Conservation (phyloP, 164 flowering plant genomes). For the Aristolochia californica region DNA sequence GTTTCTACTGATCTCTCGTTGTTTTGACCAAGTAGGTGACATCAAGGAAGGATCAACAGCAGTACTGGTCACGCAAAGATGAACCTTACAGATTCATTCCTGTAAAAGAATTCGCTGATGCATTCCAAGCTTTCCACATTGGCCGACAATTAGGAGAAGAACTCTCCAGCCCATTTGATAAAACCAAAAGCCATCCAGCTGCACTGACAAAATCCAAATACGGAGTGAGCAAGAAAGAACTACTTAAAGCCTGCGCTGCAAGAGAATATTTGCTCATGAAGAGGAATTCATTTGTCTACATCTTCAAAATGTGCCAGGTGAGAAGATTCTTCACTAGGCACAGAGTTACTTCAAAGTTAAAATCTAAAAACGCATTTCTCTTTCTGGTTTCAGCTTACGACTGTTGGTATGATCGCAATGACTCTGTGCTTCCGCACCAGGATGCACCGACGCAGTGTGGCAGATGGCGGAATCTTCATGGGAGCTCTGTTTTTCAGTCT, state of each 20-base stretch:
- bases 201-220: conserved; percentile 37
- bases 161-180: conserved; percentile 27
- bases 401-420: conserved; percentile 4
- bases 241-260: conserved; percentile 32
- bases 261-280: conserved; percentile 49
- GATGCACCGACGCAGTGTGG: conserved; percentile 3
- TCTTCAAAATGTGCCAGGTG: conserved; percentile 40
- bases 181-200: conserved; percentile 40
- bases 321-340: not conserved
- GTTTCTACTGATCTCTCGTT: not conserved
- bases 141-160: conserved; percentile 16
- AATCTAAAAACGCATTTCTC: too few species aligned
- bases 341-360: too few species aligned
- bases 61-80: conserved; percentile 22
- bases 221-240: conserved; percentile 32
- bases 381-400: conserved; percentile 8
- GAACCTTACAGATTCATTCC: conserved; percentile 17
- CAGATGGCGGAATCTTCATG: conserved; percentile 6
- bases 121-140: conserved; percentile 23
- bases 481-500: conserved; percentile 11
- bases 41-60: conserved; percentile 32
- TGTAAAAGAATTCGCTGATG: conserved; percentile 25
- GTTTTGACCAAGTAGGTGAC: conserved; percentile 32
- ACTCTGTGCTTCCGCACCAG: conserved; percentile 9
- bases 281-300: conserved; percentile 43